These are phyloP conservation scores for Paramecium caudatum DNA, from an alignment of 73 alveolate genomes.

Conservation along the genomic window DNA sequence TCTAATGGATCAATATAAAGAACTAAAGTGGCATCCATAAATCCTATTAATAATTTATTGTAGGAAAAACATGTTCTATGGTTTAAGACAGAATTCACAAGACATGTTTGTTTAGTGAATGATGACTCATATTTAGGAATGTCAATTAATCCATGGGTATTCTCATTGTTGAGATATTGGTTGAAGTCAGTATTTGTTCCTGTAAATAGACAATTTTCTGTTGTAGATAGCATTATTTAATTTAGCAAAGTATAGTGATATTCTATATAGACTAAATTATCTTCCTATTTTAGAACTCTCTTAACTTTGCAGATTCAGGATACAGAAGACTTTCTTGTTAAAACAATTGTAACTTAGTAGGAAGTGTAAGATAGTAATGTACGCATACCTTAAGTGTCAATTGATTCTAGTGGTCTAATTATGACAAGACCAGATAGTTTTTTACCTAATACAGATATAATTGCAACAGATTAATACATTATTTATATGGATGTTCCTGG, in stretches of 20 bases:
- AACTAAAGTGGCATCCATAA: slow-evolving; percentile 73
- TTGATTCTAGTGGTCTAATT: slow-evolving; percentile 73
- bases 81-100: slow-evolving; percentile 78
- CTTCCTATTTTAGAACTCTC: slow-evolving; percentile 71
- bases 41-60: slow-evolving; percentile 45
- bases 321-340: slow-evolving; percentile 39
- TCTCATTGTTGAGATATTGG: slow-evolving; percentile 75
- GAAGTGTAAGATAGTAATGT: slow-evolving; percentile 46
- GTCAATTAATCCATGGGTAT: slow-evolving; percentile 71
- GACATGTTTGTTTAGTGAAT: slow-evolving; percentile 79
- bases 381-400: slow-evolving; percentile 70
- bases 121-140: slow-evolving; percentile 72
- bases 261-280: slow-evolving; percentile 46
- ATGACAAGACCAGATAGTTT: slow-evolving; percentile 77
- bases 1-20: slow-evolving; percentile 67
- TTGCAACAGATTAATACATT: slow-evolving; percentile 73
- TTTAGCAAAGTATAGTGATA: neutral
- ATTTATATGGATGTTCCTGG: slow-evolving; percentile 79
- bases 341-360: slow-evolving; percentile 59
- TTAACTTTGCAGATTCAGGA: slow-evolving; percentile 18
- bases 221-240: slow-evolving; percentile 43
- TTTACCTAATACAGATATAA: slow-evolving; percentile 75
- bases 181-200: slow-evolving; percentile 75
- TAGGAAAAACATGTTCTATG: slow-evolving; percentile 74
- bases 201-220: slow-evolving; percentile 61